phyloP scores from a whole-genome alignment of 2,329 filamentous ascomycete species.

The Paramyrothecium sp. region DNA sequence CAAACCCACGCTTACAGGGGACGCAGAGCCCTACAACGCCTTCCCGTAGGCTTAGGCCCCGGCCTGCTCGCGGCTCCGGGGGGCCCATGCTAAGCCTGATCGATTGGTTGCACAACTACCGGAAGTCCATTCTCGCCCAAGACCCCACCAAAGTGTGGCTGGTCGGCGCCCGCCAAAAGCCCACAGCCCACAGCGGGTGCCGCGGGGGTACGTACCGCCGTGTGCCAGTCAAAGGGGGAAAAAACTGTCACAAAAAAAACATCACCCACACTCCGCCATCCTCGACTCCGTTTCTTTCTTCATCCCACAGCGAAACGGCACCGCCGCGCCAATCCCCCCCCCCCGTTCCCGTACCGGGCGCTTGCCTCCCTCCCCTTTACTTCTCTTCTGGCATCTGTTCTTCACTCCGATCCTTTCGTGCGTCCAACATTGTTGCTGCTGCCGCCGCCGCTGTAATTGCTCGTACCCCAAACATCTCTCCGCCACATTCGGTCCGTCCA shows the following conservation, averaged over 20 bases:
- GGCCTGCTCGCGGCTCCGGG: background rate
- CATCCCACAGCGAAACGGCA: constrained; percentile 35
- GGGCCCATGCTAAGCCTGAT: background rate
- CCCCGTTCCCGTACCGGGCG: constrained; percentile 32
- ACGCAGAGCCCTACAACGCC: background rate
- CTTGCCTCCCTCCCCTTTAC: constrained; percentile 32
- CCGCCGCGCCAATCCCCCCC: constrained; percentile 43
- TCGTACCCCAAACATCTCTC: constrained; percentile 3
- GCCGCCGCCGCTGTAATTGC: constrained; percentile 13
- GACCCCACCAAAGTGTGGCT: background rate
- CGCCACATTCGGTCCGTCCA: constrained; percentile 3
- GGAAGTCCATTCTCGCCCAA: background rate
- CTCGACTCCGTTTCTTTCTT: constrained; percentile 17
- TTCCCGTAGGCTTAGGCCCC: background rate
- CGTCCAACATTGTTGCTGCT: constrained; percentile 15
- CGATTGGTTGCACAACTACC: background rate
- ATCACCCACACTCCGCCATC: constrained; percentile 15
- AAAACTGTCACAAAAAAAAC: constrained; percentile 20
- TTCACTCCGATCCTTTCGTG: constrained; percentile 23
- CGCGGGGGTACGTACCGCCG: background rate
- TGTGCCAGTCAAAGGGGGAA: background rate
- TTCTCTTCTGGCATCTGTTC: constrained; percentile 32
- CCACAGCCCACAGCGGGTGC: background rate
- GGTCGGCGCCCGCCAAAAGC: background rate
- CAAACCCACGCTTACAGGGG: too few relatives aligned